Evolutionary conservation across 352 stramenopile species (phyloP).

Genomic region (Phytophthora hibernalis): DNA sequence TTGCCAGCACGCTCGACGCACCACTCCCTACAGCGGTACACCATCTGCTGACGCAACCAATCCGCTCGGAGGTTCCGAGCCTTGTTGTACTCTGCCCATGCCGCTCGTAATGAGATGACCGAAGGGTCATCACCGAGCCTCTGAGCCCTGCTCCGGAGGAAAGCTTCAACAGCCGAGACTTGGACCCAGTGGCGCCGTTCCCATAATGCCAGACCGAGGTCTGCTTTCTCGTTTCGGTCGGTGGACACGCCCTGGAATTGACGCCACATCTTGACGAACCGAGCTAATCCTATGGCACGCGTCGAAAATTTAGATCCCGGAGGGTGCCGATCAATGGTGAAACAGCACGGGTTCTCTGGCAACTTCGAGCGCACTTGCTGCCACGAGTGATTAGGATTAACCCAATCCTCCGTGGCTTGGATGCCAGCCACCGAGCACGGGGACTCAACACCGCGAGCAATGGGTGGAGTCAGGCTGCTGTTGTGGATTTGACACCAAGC

Average conservation of each 20-base stretch:
- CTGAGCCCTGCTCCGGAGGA: no score
- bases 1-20: background rate
- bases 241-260: background rate
- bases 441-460: background rate
- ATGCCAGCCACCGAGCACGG: background rate
- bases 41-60: background rate
- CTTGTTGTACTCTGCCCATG: background rate
- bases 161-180: no score
- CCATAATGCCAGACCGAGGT: background rate
- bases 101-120: background rate
- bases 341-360: background rate
- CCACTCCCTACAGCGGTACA: background rate
- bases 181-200: slow-evolving; percentile 1
- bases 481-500: background rate
- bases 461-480: background rate
- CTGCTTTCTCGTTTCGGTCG: background rate
- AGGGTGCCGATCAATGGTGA: background rate
- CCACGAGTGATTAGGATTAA: background rate
- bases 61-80: background rate
- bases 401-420: background rate
- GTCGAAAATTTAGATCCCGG: background rate
- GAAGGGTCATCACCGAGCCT: background rate
- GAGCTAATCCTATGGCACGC: background rate
- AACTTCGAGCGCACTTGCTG: background rate
- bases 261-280: background rate